phyloP scores from a whole-genome alignment of 441 rosid genomes.

The Pelargonium fulgidum region DNA sequence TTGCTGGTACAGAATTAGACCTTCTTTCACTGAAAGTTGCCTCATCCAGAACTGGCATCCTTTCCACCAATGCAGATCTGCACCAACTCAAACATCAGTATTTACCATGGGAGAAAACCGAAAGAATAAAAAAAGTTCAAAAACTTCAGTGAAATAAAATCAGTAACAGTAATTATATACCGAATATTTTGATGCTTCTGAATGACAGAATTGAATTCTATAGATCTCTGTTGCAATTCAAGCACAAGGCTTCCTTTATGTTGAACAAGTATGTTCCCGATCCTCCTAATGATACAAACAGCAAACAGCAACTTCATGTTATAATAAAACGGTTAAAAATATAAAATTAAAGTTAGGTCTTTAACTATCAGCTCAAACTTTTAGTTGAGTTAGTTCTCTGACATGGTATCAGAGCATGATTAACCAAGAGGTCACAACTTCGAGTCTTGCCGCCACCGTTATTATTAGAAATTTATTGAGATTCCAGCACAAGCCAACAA shows the following conservation, averaged over 20 bases:
- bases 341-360: no score
- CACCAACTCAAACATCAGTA: slow-evolving; percentile 32
- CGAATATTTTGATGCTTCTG: slow-evolving; percentile 84
- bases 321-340: neutral
- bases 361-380: no score
- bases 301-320: slow-evolving; percentile 14
- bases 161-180: slow-evolving; percentile 30
- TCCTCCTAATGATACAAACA: slow-evolving; percentile 51
- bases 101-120: slow-evolving; percentile 3
- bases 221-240: slow-evolving; percentile 98
- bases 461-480: no score
- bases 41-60: slow-evolving; percentile 98
- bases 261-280: slow-evolving; percentile 55
- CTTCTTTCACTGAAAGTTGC: slow-evolving; percentile 87
- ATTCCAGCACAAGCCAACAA: no score
- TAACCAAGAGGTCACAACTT: no score
- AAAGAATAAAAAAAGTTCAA: neutral
- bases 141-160: slow-evolving; percentile 18
- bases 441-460: no score
- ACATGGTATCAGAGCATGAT: no score
- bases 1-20: slow-evolving; percentile 61
- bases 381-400: no score
- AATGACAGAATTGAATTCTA: slow-evolving; percentile 83
- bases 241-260: slow-evolving; percentile 85
- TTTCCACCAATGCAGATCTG: slow-evolving; percentile 89